phyloP scores from a whole-genome alignment of 2,329 filamentous ascomycete species.

The Cercospora sp. region DNA sequence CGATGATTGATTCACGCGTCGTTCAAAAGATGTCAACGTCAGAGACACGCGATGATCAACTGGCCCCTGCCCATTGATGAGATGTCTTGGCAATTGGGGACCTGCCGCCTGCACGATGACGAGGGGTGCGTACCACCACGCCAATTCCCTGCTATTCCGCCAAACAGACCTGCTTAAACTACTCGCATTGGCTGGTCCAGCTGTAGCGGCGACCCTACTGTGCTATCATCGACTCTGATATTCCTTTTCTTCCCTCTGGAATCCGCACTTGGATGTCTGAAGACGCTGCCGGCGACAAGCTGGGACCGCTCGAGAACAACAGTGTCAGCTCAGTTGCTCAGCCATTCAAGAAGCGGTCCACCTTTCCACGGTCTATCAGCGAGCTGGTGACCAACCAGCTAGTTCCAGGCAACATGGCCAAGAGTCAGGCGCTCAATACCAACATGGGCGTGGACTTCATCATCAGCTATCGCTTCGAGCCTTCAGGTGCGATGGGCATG shows the following conservation, averaged over 20 bases:
- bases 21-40: slow-evolving; percentile 9
- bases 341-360: slow-evolving; percentile 25
- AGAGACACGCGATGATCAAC: slow-evolving; percentile 3
- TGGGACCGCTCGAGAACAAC: slow-evolving; percentile 12
- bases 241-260: not conserved
- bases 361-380: slow-evolving; percentile 31
- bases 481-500: slow-evolving; percentile 54
- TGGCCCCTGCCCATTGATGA: not conserved
- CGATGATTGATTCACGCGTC: slow-evolving; percentile 2
- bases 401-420: slow-evolving; percentile 37
- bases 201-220: slow-evolving; percentile 11
- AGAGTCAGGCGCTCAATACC: slow-evolving; percentile 41
- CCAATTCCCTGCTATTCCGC: slow-evolving; percentile 15
- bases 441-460: slow-evolving; percentile 85
- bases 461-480: slow-evolving; percentile 72
- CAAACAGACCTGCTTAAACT: slow-evolving; percentile 7
- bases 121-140: not conserved
- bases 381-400: slow-evolving; percentile 37
- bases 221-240: not conserved
- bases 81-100: not conserved
- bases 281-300: slow-evolving; percentile 21
- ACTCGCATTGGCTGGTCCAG: slow-evolving; percentile 17
- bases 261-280: slow-evolving; percentile 20
- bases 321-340: not conserved
- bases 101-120: slow-evolving; percentile 15